Conservation (phyloP, 257 asterid species). For the Eustoma russellianum region DNA sequence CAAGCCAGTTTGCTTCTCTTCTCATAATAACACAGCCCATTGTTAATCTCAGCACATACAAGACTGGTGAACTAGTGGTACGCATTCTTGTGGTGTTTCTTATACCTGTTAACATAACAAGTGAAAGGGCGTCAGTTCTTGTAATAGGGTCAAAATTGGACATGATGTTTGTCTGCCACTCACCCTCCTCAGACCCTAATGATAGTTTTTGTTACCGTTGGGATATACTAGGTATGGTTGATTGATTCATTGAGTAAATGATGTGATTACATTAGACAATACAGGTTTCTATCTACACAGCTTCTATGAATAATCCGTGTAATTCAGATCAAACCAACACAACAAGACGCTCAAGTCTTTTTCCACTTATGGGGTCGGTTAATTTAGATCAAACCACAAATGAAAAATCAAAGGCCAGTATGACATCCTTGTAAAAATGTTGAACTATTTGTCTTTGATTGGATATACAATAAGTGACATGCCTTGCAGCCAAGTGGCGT, state of each 20-base stretch:
- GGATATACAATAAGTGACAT: constrained; percentile 48
- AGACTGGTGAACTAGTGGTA: constrained; percentile 88
- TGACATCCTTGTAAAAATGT: too few relatives aligned
- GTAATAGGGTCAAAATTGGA: background rate
- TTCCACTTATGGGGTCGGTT: too few relatives aligned
- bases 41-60: constrained; percentile 44
- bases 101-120: background rate
- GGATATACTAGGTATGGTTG: too few relatives aligned
- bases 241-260: too few relatives aligned
- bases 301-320: background rate
- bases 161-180: too few relatives aligned
- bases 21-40: constrained; percentile 62
- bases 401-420: background rate
- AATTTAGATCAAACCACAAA: background rate
- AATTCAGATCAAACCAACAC: too few relatives aligned
- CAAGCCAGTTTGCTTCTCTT: constrained; percentile 77
- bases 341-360: too few relatives aligned
- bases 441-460: background rate
- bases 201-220: too few relatives aligned
- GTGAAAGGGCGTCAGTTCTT: background rate
- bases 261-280: too few relatives aligned
- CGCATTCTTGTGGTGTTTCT: constrained; percentile 3
- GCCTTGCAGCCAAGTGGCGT: constrained; percentile 97
- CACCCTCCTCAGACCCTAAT: too few relatives aligned
- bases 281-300: too few relatives aligned